Percentiles rank a stretch among this genome's conserved stretches.
Conservation (phyloP, 345 rosid genomes). For the Citrus glauca region DNA sequence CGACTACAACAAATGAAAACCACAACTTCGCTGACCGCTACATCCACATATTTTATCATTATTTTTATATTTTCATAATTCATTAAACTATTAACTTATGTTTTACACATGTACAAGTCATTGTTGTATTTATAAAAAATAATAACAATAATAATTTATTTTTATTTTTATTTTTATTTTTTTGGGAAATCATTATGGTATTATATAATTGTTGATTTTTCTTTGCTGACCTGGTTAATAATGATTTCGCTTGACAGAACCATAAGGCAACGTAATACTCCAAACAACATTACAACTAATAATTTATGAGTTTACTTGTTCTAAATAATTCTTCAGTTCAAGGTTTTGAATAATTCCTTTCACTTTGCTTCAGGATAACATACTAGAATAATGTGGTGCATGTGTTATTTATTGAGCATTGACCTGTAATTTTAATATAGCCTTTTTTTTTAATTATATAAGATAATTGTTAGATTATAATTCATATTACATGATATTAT, state of each 20-base stretch:
- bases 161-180: background rate
- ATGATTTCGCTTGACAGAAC: background rate
- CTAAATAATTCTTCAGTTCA: background rate
- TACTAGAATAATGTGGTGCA: background rate
- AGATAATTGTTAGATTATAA: no score
- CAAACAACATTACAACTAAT: background rate
- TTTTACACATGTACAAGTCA: background rate
- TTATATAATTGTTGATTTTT: constrained; percentile 10
- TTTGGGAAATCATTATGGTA: background rate
- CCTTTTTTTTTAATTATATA: no score
- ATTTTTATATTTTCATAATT: no score
- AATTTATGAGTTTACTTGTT: background rate
- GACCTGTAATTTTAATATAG: background rate
- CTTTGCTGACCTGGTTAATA: constrained; percentile 6
- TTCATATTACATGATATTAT: no score
- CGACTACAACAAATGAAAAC: constrained; percentile 27
- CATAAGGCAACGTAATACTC: no score
- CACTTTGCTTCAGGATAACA: background rate
- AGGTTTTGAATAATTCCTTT: background rate
- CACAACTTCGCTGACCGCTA: constrained; percentile 42
- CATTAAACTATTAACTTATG: background rate
- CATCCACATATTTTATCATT: constrained; percentile 26
- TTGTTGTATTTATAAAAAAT: background rate
- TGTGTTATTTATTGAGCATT: background rate
- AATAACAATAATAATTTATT: background rate